A percentile compares a stretch with the other conserved stretches of the same genome.
Conservation (phyloP, 352 stramenopile genomes). For the Phytophthora hibernalis region DNA sequence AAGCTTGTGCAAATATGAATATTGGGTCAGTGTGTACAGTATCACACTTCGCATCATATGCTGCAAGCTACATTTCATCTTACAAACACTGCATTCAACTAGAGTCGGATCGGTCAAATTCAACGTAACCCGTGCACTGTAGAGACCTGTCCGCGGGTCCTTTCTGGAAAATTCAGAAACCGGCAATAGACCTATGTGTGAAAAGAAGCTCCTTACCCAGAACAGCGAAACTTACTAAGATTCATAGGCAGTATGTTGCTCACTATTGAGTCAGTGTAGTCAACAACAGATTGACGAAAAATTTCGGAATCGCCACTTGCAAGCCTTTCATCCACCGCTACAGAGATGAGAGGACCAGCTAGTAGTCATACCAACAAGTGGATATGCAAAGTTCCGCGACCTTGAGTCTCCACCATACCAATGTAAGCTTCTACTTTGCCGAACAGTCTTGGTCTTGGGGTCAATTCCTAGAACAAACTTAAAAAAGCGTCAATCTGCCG, state of each 20-base stretch:
- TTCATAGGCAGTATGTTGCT: neutral
- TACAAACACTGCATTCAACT: neutral
- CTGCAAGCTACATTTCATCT: neutral
- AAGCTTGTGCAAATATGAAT: neutral
- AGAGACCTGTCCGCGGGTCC: neutral
- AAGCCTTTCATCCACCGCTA: neutral
- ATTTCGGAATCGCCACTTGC: neutral
- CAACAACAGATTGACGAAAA: neutral
- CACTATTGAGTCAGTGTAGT: neutral
- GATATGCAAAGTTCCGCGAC: no score
- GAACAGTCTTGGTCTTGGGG: neutral
- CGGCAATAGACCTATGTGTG: neutral
- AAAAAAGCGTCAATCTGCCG: constrained; percentile 2
- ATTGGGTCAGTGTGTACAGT: no score
- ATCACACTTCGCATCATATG: neutral
- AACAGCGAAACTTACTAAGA: neutral
- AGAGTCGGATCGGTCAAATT: neutral
- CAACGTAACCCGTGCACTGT: neutral
- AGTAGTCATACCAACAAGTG: no score
- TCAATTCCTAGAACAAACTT: constrained; percentile 6
- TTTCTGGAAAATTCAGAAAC: neutral
- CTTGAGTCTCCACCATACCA: no score
- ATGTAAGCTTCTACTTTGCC: neutral
- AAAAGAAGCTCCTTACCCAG: neutral
- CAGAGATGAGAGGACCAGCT: no score